Base-by-base conservation (phyloP, 108 stramenopile species). In the Cyclostephanos invisitatus region DNA sequence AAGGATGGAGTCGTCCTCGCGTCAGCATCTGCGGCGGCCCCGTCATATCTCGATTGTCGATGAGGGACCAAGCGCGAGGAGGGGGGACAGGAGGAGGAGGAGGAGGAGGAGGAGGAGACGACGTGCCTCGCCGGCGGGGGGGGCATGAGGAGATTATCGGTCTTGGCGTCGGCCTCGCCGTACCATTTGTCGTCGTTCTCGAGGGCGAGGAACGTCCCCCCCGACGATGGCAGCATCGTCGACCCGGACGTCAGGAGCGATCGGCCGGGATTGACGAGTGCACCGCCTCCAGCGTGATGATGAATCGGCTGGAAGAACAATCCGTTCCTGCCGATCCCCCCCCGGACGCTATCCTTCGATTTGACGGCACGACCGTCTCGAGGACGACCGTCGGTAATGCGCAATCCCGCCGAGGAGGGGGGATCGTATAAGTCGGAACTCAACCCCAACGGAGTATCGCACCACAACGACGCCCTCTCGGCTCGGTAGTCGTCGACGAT, bases 281-380 rank as follows among this genome's bases (percentile, higher is more conserved):
- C 42, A 32, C 24, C 50, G 49, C 4, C 53, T 15, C 56, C n/a
- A 18, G n/a, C n/a, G n/a, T 27, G 27, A 32, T 66, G 64, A 56
- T 79, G 78, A 22, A 62, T 65, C 0, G 78, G 78, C 50, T 79
- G 71, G 71, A 79, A 79, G 40, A 79, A 79, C 17, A 79, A 20
- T 21, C 71, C 78, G 68, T 79, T 79, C 28, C 72, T 62, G 48
- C 47, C 72, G 24, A 79, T 68, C 21, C 67, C 78, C 55, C 24
- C 62, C 5, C 17, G 2, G 29, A 42, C 22, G 51, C 4, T 46
- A 46, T 46, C 9, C 40, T 0, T 40, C 40, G 40, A 8, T 3
- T 11, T 8, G 40, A 40, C 44, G 44, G 15, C 44, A 15, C 51
- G 28, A 27, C 29, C 27, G n/a, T 38, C 35, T 18, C 37, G 14